A percentile compares a stretch with the other conserved stretches of the same genome.
Conservation (phyloP, 2,329 filamentous ascomycete species). For the Trichoderma hamatum region DNA sequence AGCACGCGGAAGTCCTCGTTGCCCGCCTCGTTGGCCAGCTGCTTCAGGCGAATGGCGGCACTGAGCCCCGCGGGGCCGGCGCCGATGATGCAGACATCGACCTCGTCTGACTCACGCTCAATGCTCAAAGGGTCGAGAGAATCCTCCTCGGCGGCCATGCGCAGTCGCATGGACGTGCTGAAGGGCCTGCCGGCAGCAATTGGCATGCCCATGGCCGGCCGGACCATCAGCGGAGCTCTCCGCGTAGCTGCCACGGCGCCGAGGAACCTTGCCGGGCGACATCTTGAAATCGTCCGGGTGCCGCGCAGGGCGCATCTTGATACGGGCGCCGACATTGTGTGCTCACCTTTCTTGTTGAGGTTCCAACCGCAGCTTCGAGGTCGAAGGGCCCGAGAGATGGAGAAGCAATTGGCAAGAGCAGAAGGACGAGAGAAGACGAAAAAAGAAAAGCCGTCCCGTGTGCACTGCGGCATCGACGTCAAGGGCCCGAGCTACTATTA, state of each 20-base stretch:
- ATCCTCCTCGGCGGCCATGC: conserved; percentile 46
- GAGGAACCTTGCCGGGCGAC: conserved; percentile 34
- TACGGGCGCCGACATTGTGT: conserved; percentile 43
- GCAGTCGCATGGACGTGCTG: conserved; percentile 39
- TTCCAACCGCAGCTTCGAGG: not conserved
- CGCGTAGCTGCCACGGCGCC: conserved; percentile 33
- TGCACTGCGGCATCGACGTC: conserved; percentile 19
- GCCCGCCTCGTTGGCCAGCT: conserved; percentile 89
- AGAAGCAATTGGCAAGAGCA: conserved; percentile 17
- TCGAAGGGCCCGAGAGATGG: not conserved
- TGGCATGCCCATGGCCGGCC: conserved; percentile 31
- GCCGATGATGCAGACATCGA: conserved; percentile 96
- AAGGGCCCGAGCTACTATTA: conserved; percentile 28
- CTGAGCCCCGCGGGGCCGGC: conserved; percentile 93
- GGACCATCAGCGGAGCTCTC: conserved; percentile 29
- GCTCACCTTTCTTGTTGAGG: conserved; percentile 18
- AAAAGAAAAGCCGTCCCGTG: conserved; percentile 16
- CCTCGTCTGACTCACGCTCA: conserved; percentile 88
- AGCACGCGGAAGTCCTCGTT: conserved; percentile 96
- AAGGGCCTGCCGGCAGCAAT: conserved; percentile 40
- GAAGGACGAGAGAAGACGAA: conserved; percentile 19
- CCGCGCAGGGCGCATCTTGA: conserved; percentile 46
- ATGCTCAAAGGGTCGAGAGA: conserved; percentile 67
- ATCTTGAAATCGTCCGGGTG: conserved; percentile 40
- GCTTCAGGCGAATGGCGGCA: conserved; percentile 92